Evolutionary conservation across 139 green algal species (phyloP).

Genomic region (Monoraphidium neglectum): DNA sequence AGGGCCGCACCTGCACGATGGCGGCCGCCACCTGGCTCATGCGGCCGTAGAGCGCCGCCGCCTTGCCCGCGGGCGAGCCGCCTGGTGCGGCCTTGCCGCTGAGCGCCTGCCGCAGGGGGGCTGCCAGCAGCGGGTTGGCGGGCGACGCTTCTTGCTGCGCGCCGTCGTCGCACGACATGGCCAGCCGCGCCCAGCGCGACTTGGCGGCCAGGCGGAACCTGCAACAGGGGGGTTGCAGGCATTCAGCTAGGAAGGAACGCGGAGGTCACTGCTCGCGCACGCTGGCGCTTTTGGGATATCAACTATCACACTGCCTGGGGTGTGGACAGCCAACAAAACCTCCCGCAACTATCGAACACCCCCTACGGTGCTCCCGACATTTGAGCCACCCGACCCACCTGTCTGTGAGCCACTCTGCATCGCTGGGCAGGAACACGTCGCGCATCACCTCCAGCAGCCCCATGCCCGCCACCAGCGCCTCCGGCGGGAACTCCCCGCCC

Average conservation of each 20-base stretch:
- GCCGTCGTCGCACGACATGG: slow-evolving; percentile 29
- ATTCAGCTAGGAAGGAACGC: no score
- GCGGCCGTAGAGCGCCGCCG: slow-evolving; percentile 2
- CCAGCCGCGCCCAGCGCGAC: slow-evolving; percentile 41
- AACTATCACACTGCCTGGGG: no score
- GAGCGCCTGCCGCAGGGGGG: not conserved
- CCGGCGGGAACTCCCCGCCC: slow-evolving; percentile 25
- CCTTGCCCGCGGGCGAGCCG: slow-evolving; percentile 14
- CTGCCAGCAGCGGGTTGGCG: slow-evolving; percentile 14
- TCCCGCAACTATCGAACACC: no score
- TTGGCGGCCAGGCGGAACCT: slow-evolving; percentile 45
- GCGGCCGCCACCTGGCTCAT: slow-evolving; percentile 18
- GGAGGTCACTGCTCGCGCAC: no score
- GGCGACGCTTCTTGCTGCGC: no score
- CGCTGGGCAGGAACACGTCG: slow-evolving; percentile 38
- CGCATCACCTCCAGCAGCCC: slow-evolving; percentile 39
- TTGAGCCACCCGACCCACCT: no score
- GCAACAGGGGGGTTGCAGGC: no score
- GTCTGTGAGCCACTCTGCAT: slow-evolving; percentile 42
- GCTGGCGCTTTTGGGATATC: no score
- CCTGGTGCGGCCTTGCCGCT: slow-evolving; percentile 11
- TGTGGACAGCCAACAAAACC: no score
- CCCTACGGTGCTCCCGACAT: no score
- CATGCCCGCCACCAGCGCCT: slow-evolving; percentile 33
- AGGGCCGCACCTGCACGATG: slow-evolving; percentile 25